A percentile compares a stretch with the other conserved stretches of the same genome.
phyloP scores from a whole-genome alignment of 2,329 filamentous ascomycete genomes.

The Helotiales sp. region DNA sequence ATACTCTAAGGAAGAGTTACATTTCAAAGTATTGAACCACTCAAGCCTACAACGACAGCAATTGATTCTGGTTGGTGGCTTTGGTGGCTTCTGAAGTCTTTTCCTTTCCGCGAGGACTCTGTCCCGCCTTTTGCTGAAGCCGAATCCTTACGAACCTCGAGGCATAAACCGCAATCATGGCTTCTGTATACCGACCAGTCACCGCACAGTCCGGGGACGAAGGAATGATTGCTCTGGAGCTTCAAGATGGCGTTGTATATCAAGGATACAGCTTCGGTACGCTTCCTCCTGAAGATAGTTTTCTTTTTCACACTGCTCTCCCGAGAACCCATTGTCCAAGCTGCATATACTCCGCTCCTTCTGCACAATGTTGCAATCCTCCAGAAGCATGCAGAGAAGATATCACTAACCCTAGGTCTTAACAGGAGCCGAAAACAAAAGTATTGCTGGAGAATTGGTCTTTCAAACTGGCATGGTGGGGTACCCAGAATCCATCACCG shows the following conservation, averaged over 20 bases:
- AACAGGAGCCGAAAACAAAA: slow-evolving; percentile 81
- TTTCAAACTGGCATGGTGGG: slow-evolving; percentile 99
- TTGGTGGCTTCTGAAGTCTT: background rate
- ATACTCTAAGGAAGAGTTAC: background rate
- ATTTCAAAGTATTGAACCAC: background rate
- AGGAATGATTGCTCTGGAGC: slow-evolving; percentile 79
- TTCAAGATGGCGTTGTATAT: slow-evolving; percentile 87
- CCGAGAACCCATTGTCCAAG: too few species aligned
- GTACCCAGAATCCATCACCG: slow-evolving; percentile 90
- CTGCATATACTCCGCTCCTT: too few species aligned
- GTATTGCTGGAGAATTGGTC: slow-evolving; percentile 92
- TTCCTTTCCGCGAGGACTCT: background rate
- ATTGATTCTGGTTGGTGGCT: background rate
- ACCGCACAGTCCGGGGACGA: slow-evolving; percentile 39
- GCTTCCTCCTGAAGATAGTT: too few species aligned
- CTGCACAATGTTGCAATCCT: too few species aligned
- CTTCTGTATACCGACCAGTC: slow-evolving; percentile 16
- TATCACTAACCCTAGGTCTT: too few species aligned
- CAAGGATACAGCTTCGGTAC: slow-evolving; percentile 97
- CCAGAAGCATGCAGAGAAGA: too few species aligned
- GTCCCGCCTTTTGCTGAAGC: background rate
- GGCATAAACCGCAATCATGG: background rate
- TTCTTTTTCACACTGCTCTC: too few species aligned
- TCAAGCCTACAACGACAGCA: background rate
- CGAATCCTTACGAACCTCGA: too few species aligned